Base-by-base conservation (phyloP, 1,284 basidiomycete species). In the Macrocystidia cucumis region DNA sequence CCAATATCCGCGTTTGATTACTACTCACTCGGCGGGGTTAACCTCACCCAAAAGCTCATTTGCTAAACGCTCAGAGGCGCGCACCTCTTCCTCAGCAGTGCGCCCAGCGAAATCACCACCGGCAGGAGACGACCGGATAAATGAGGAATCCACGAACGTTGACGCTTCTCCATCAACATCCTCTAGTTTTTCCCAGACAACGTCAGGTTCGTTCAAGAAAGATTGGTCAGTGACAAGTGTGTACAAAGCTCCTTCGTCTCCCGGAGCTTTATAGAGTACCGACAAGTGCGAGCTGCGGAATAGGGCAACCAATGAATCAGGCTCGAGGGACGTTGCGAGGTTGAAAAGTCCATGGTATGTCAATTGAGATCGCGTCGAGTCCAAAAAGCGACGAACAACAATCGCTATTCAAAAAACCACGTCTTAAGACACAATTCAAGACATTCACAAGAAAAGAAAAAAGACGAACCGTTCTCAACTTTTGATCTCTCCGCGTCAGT, bases 281-380 rank as follows among this genome's bases (percentile, higher is more conserved):
- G 84, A 82, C 7, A 96, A 75, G 49, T 95, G 91, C 0, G 88
- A 89, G 58, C 81, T 90, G 39, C 91, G 78, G 67, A 93, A 95
- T 38, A 93, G 73, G 1, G 87, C 83, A 17, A 79, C 77, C 17
- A 87, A 74, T 3, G 74, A 57, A 12, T 72, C 69, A 0, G 75
- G 69, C 18, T 62, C 46, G 39, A 80, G 59, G 2, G 65, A 59
- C 4, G 74, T 69, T 0, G 74, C 74, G 35, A 86, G 74, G 29
- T 76, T 69, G 54, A 85, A 84, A 21, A 86, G 65, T 0, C 80
- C 91, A 34, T 87, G 72, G 49, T 92, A 93, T 0, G 90, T 93
- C 41, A 95, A 60, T 52, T 95, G 91, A 1, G 88, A 89, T 34
- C 74, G 69, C 0, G 83, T 81, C 16, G 60, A 59, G 34, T 85